These are phyloP conservation scores for Mytilinidion resinicola DNA, from an alignment of 495 filamentous ascomycete species.

Conservation along the genomic window DNA sequence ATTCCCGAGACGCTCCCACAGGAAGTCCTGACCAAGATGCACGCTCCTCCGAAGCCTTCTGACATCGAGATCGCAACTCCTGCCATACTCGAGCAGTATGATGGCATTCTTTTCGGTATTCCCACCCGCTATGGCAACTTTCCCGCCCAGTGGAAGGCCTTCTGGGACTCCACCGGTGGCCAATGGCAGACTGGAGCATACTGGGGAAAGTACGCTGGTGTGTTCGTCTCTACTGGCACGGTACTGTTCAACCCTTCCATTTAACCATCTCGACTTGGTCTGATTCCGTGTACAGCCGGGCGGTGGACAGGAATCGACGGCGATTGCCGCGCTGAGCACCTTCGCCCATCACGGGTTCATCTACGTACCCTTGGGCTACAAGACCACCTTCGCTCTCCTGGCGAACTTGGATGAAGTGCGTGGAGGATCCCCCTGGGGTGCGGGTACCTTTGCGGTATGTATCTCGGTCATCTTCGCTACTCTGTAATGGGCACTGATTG, in stretches of 20 bases:
- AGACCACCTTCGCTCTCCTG: slow-evolving; percentile 64
- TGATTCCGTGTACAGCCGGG: slow-evolving; percentile 41
- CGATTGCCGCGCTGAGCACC: slow-evolving; percentile 75
- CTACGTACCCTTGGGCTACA: slow-evolving; percentile 92
- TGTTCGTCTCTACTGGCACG: slow-evolving; percentile 82
- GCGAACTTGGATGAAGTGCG: slow-evolving; percentile 67
- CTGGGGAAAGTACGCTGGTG: slow-evolving; percentile 85
- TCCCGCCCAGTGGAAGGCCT: slow-evolving; percentile 91
- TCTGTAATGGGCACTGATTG: not conserved
- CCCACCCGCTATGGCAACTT: slow-evolving; percentile 99
- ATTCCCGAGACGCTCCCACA: slow-evolving; percentile 78
- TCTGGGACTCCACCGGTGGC: slow-evolving; percentile 76
- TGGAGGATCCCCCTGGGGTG: slow-evolving; percentile 88
- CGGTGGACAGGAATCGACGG: slow-evolving; percentile 91
- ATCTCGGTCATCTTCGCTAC: not conserved
- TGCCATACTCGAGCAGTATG: slow-evolving; percentile 64
- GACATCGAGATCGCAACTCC: slow-evolving; percentile 61
- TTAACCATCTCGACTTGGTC: not conserved
- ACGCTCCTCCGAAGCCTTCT: slow-evolving; percentile 71
- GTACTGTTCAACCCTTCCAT: not conserved
- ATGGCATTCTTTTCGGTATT: slow-evolving; percentile 90
- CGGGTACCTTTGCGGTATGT: slow-evolving; percentile 80
- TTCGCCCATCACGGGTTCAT: slow-evolving; percentile 90
- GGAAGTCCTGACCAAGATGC: slow-evolving; percentile 80
- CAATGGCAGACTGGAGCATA: slow-evolving; percentile 59